Percentiles rank a stretch among this genome's conserved stretches.
Conservation (phyloP, 2,329 filamentous ascomycete genomes). For the Fusarium metavorans region DNA sequence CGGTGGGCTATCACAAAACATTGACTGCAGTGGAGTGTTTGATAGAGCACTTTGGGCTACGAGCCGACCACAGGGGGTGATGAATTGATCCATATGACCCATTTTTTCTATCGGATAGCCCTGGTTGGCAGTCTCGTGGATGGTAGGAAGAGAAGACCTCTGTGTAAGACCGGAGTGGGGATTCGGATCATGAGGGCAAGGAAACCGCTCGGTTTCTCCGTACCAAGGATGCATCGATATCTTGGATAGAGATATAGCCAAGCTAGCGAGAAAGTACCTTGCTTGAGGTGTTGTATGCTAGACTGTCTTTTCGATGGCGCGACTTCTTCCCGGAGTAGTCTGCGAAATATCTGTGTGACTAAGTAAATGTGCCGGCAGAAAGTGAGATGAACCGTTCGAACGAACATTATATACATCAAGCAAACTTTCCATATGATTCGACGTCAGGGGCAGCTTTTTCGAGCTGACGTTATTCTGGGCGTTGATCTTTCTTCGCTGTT, state of each 20-base stretch:
- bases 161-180: background rate
- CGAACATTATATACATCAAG: background rate
- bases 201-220: background rate
- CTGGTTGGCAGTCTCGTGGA: background rate
- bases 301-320: no score
- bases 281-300: background rate
- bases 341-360: background rate
- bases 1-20: background rate
- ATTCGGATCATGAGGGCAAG: background rate
- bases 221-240: background rate
- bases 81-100: background rate
- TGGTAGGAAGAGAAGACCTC: background rate
- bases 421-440: background rate
- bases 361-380: background rate
- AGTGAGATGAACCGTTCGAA: background rate
- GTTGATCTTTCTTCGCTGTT: no score
- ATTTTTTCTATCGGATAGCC: background rate
- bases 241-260: background rate
- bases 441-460: background rate
- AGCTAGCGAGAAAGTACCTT: background rate
- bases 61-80: no score
- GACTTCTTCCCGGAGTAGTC: background rate
- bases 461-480: no score
- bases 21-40: background rate
- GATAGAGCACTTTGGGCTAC: background rate